A percentile compares a stretch with the other conserved stretches of the same genome.
phyloP scores from a whole-genome alignment of 257 asterid species.

The Fraxinus quadrangulata region DNA sequence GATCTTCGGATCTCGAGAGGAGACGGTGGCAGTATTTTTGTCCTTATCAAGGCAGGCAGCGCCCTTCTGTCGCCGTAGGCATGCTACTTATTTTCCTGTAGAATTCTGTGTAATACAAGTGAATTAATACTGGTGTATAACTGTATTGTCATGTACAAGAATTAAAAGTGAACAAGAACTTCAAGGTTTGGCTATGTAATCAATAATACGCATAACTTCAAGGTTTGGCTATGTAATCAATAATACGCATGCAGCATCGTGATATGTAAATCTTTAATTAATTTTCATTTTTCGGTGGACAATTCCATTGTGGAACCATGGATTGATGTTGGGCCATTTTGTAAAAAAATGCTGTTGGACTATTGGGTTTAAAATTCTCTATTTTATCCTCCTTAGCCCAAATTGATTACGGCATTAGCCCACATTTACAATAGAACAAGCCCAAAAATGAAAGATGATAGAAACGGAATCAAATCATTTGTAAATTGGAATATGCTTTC shows the following conservation, averaged over 20 bases:
- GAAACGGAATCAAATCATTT: neutral
- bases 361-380: neutral
- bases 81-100: neutral
- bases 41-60: slow-evolving; percentile 77
- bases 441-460: neutral
- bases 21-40: slow-evolving; percentile 85
- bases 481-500: neutral
- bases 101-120: neutral
- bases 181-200: neutral
- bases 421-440: neutral
- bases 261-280: neutral
- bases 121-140: neutral
- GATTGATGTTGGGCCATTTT: neutral
- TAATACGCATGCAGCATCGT: neutral
- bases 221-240: neutral
- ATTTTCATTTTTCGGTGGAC: neutral
- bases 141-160: neutral
- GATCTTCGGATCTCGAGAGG: slow-evolving; percentile 92
- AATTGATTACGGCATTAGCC: neutral
- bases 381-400: neutral
- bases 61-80: slow-evolving; percentile 56
- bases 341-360: neutral
- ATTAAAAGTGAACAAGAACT: neutral
- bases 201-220: neutral
- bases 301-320: too few species aligned